phyloP scores from a whole-genome alignment of 306 rosid genomes.

The Vigna mungo region DNA sequence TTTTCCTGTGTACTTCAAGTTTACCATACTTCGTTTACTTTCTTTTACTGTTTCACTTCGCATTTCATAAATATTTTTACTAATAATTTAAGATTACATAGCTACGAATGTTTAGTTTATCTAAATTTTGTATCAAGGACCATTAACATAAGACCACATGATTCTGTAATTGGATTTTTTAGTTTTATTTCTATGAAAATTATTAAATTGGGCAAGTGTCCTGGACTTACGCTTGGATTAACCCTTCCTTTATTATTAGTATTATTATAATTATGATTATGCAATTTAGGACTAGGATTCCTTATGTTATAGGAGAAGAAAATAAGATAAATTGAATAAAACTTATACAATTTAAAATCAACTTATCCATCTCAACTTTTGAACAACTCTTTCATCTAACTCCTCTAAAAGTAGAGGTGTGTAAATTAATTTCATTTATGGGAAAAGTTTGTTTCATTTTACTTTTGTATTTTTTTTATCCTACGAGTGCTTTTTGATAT shows the following conservation, averaged over 20 bases:
- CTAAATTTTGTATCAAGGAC: not conserved
- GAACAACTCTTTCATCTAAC: not conserved
- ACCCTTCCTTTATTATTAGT: not conserved
- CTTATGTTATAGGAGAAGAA: not conserved
- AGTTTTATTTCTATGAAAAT: not conserved
- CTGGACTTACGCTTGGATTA: not conserved
- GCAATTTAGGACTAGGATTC: not conserved
- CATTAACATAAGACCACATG: not conserved
- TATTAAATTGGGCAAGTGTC: not conserved
- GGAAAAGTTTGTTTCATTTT: not conserved
- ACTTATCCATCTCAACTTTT: constrained; percentile 1
- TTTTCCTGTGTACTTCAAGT: too few species aligned
- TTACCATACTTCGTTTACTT: not conserved
- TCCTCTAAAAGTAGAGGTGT: not conserved
- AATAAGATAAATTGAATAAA: not conserved
- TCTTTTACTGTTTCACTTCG: constrained; percentile 12
- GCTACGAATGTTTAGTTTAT: not conserved
- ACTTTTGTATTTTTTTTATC: not conserved
- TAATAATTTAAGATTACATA: not conserved
- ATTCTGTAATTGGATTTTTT: not conserved
- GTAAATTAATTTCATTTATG: not conserved
- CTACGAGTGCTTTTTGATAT: not conserved
- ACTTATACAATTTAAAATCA: not conserved
- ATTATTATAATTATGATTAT: not conserved
- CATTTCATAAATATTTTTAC: constrained; percentile 3